Evolutionary conservation across 345 rosid species (phyloP).

Genomic region (Punica granatum): DNA sequence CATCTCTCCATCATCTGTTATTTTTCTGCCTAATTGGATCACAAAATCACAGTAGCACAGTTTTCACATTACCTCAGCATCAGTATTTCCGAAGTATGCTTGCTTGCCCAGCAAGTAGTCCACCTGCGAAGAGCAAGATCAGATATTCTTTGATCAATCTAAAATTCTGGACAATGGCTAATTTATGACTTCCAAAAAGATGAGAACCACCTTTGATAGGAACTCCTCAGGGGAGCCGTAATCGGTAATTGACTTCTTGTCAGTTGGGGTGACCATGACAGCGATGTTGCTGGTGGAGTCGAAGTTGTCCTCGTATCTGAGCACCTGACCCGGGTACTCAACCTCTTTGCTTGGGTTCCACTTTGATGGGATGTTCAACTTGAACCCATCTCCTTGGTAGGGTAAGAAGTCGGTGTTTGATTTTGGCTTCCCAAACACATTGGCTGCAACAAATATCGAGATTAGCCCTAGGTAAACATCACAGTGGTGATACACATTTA

Average conservation of each 20-base stretch:
- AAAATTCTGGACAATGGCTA: neutral
- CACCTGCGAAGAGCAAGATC: slow-evolving; percentile 38
- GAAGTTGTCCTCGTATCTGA: slow-evolving; percentile 86
- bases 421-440: slow-evolving; percentile 91
- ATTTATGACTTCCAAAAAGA: neutral
- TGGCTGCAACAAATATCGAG: slow-evolving; percentile 45
- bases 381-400: slow-evolving; percentile 70
- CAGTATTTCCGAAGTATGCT: slow-evolving; percentile 55
- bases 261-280: slow-evolving; percentile 72
- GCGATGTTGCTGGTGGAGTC: slow-evolving; percentile 53
- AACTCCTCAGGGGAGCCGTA: slow-evolving; percentile 73
- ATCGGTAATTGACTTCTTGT: slow-evolving; percentile 81
- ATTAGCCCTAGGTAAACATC: neutral
- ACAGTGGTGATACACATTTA: neutral
- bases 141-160: neutral
- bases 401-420: slow-evolving; percentile 68
- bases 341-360: slow-evolving; percentile 92
- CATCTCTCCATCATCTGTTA: too few relatives aligned
- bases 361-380: slow-evolving; percentile 62
- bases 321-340: slow-evolving; percentile 89
- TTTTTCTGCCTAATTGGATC: neutral
- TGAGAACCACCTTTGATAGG: slow-evolving; percentile 11
- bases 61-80: slow-evolving; percentile 50
- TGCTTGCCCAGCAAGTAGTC: slow-evolving; percentile 79
- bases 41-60: neutral